Base-by-base conservation (phyloP, 345 rosid species). In the Gossypium stocksii region DNA sequence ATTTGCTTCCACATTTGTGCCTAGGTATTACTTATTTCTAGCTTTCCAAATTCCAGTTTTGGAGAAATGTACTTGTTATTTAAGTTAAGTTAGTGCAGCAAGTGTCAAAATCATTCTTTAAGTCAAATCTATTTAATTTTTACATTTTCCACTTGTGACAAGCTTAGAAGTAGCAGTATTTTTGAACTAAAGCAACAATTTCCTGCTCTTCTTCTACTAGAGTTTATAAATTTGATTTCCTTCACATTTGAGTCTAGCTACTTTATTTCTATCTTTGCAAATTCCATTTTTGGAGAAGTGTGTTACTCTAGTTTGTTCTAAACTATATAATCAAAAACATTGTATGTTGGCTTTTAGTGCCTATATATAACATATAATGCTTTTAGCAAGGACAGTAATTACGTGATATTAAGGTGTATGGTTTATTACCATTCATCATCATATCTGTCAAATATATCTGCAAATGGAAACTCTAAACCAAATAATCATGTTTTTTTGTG, bases 191-290 rank as follows among this genome's bases (percentile, higher is more conserved):
- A 46, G 56, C 34, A 22, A 11, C 17, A 22, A 43, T 22, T 20
- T 46, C 56, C 57, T 22, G 13, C 41, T 67, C 20, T 46, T 23
- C 1, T 1, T 46, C 71, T 48, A 22, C 53, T 8, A 23, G 38
- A 15, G 5, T 22, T 14, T 66, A 66, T 66, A 66, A 66, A 45
- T 22, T 44, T 66, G 34, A 22, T 66, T 66, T 66, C n/a, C 34
- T 66, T 66, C 51, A 20, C 54, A 66, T 66, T 44, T 45, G 53
- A 66, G 53, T 9, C 70, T 66, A 20, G 70, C n/a, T 20, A 66
- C 34, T 45, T 45, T 45, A 66, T 20, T 66, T 66, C 53, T 66
- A 45, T 66, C 70, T 20, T 66, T 66, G 34, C 34, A 45, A 45
- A 44, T 12, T 66, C 34, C 20, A 44, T 45, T 12, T 45, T 66